Percentiles rank a stretch among this genome's conserved stretches.
phyloP scores from a whole-genome alignment of 495 filamentous ascomycete genomes.

The Neurospora discreta region DNA sequence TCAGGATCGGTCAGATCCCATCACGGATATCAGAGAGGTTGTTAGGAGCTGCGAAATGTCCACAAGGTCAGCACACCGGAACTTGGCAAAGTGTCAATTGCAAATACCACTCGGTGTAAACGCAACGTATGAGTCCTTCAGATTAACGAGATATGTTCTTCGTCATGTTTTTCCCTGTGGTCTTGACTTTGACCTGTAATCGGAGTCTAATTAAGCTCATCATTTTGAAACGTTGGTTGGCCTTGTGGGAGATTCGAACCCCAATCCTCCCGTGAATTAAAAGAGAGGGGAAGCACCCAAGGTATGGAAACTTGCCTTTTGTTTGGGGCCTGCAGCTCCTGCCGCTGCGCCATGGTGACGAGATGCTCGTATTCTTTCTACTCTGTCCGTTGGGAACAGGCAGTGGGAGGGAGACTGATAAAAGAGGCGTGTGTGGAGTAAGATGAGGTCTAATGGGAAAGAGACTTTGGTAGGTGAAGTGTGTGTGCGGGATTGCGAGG shows the following conservation, averaged over 20 bases:
- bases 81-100: not conserved
- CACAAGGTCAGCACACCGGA: not conserved
- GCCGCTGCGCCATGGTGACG: not conserved
- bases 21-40: not conserved
- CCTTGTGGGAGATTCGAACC: not conserved
- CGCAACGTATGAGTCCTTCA: not conserved
- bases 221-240: not conserved
- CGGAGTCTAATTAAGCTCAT: not conserved
- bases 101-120: not conserved
- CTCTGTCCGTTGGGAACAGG: not conserved
- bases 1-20: not conserved
- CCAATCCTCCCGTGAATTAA: not conserved
- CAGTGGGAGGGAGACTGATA: not conserved
- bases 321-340: not conserved
- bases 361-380: not conserved
- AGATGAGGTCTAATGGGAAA: not conserved
- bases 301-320: not conserved
- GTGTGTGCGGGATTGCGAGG: not conserved
- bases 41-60: not conserved
- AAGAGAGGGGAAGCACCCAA: not conserved
- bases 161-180: not conserved
- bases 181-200: not conserved
- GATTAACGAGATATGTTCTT: not conserved
- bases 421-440: not conserved
- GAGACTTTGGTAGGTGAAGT: not conserved